phyloP scores from a whole-genome alignment of 1,284 basidiomycete genomes.

The Termitomyces sp. region DNA sequence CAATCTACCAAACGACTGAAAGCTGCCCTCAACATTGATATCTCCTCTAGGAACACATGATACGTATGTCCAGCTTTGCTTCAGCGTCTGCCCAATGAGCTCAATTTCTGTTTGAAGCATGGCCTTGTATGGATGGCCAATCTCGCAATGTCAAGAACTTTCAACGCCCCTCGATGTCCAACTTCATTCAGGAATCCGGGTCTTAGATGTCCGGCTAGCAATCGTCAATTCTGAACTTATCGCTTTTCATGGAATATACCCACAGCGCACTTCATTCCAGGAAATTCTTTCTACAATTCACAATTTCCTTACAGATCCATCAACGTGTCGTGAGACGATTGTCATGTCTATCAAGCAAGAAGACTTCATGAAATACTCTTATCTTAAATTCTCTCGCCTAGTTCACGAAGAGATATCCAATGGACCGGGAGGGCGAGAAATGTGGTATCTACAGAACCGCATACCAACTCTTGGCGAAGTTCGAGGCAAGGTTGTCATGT shows the following conservation, averaged over 20 bases:
- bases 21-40: conserved; percentile 1
- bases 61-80: conserved; percentile 41
- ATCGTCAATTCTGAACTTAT: conserved; percentile 59
- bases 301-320: conserved; percentile 57
- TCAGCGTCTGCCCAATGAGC: neutral
- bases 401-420: conserved; percentile 61
- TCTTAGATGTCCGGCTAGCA: conserved; percentile 77
- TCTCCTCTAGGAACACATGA: conserved; percentile 58
- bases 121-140: conserved; percentile 76
- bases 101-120: conserved; percentile 40
- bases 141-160: conserved; percentile 67
- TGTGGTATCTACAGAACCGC: conserved; percentile 79
- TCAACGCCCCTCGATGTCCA: conserved; percentile 52
- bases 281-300: conserved; percentile 57
- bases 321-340: conserved; percentile 63
- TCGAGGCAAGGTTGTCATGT: conserved; percentile 75
- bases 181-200: conserved; percentile 66
- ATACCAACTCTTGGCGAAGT: conserved; percentile 78
- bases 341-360: conserved; percentile 88
- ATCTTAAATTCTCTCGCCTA: conserved; percentile 53
- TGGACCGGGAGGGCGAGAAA: conserved; percentile 51
- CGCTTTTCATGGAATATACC: conserved; percentile 77
- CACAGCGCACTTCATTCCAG: conserved; percentile 65
- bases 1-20: conserved; percentile 20
- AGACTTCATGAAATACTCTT: conserved; percentile 45